Conservation (phyloP, 2,329 filamentous ascomycete species). For the Pseudogymnoascus sp. region DNA sequence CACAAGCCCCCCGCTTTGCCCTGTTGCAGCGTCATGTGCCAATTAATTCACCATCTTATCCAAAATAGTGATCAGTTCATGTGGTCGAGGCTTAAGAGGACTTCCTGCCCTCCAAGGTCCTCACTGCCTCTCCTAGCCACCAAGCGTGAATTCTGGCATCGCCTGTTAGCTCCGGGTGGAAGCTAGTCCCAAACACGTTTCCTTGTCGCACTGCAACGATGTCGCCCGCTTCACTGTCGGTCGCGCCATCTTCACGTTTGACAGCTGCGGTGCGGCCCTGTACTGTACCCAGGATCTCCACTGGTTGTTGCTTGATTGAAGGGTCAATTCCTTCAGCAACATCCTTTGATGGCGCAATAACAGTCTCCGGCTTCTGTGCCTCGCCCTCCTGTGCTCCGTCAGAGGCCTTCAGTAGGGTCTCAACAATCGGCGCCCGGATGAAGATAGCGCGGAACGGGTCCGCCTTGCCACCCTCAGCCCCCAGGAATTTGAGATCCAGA, state of each 20-base stretch:
- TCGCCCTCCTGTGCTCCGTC: conserved; percentile 28
- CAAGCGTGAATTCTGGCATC: conserved; percentile 85
- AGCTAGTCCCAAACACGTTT: conserved; percentile 90
- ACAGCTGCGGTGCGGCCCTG: conserved; percentile 34
- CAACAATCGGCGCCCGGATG: conserved; percentile 89
- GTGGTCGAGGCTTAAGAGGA: neutral
- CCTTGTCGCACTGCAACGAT: conserved; percentile 86
- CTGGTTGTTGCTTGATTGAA: conserved; percentile 23
- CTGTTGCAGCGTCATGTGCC: neutral
- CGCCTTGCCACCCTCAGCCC: conserved; percentile 22
- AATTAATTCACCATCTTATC: neutral
- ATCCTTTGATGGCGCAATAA: conserved; percentile 23
- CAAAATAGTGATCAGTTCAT: neutral
- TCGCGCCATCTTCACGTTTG: conserved; percentile 35
- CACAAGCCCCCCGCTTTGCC: neutral
- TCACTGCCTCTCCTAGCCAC: conserved; percentile 72
- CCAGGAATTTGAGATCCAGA: conserved; percentile 64
- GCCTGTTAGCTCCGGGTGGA: conserved; percentile 86
- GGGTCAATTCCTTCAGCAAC: conserved; percentile 17
- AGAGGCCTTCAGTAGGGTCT: conserved; percentile 56
- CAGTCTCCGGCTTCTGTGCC: conserved; percentile 35
- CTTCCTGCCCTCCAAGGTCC: conserved; percentile 23
- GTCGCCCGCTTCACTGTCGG: conserved; percentile 47
- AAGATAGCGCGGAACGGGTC: conserved; percentile 76
- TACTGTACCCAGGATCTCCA: conserved; percentile 46